Percentiles rank a stretch among this genome's conserved stretches.
phyloP scores from a whole-genome alignment of 495 filamentous ascomycete species.

The Letharia lupina region DNA sequence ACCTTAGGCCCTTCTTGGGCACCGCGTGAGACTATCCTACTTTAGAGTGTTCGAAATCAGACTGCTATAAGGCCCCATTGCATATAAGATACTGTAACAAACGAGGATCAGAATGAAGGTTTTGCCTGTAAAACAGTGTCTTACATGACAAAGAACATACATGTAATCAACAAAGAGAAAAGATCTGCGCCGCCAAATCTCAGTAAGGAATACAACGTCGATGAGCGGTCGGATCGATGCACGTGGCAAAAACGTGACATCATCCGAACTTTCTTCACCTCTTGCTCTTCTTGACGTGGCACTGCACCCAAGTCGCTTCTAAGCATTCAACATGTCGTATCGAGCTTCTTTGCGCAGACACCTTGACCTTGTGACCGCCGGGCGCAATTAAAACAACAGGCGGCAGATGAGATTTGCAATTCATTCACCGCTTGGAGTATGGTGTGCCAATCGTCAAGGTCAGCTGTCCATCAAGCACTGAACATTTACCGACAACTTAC shows the following conservation, averaged over 20 bases:
- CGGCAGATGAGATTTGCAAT: conserved; percentile 6
- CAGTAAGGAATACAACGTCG: not conserved
- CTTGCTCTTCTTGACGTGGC: not conserved
- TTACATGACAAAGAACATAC: no score
- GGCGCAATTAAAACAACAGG: conserved; percentile 8
- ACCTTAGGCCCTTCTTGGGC: no score
- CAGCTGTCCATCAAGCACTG: conserved; percentile 2
- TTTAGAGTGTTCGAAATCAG: no score
- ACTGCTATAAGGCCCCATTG: no score
- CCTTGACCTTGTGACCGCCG: not conserved
- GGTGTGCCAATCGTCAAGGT: not conserved
- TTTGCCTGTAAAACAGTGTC: no score
- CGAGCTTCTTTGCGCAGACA: not conserved
- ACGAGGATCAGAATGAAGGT: no score
- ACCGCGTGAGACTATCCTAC: no score
- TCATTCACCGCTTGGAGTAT: conserved; percentile 9
- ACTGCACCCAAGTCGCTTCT: not conserved
- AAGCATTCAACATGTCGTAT: not conserved
- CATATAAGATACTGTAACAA: no score
- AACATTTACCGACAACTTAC: conserved; percentile 1
- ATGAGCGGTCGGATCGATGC: not conserved
- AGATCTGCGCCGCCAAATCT: not conserved
- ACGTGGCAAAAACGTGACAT: not conserved
- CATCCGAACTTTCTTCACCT: not conserved
- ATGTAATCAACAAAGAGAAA: no score